These are phyloP conservation scores for Metschnikowia santaceciliae DNA, from an alignment of 805 yeast genomes.

Conservation along the genomic window DNA sequence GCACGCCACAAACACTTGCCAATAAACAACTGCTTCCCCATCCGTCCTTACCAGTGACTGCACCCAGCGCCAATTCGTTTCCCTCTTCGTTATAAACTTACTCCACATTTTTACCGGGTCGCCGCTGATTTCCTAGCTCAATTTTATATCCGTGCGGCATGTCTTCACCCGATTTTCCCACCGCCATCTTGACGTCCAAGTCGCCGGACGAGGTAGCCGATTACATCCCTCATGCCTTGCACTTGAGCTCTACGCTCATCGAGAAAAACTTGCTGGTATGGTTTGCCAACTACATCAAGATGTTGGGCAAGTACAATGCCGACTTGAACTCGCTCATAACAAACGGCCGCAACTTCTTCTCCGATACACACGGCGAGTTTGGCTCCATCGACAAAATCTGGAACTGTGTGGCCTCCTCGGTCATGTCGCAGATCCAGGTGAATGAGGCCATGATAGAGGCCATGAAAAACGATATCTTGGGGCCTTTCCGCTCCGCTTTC, in stretches of 20 bases:
- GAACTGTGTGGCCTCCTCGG: constrained; percentile 46
- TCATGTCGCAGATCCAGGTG: constrained; percentile 46
- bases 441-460: constrained; percentile 45
- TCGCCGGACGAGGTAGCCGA: constrained; percentile 40
- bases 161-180: constrained; percentile 23
- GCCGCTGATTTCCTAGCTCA: neutral
- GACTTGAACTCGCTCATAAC: constrained; percentile 20
- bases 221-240: constrained; percentile 34
- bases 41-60: neutral
- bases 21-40: neutral
- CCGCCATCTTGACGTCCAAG: constrained; percentile 40
- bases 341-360: constrained; percentile 21
- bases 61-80: neutral
- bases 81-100: too few relatives aligned
- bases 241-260: constrained; percentile 26
- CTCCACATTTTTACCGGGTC: neutral
- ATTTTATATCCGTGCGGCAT: constrained; percentile 2
- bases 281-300: constrained; percentile 26
- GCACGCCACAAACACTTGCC: neutral
- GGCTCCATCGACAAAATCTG: constrained; percentile 41
- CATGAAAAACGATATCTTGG: constrained; percentile 52
- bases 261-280: constrained; percentile 31
- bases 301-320: constrained; percentile 20
- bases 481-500: constrained; percentile 50
- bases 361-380: constrained; percentile 25